A percentile compares a stretch with the other conserved stretches of the same genome.
Conservation (phyloP, 2,329 filamentous ascomycete genomes). For the Colletotrichum spinosum region DNA sequence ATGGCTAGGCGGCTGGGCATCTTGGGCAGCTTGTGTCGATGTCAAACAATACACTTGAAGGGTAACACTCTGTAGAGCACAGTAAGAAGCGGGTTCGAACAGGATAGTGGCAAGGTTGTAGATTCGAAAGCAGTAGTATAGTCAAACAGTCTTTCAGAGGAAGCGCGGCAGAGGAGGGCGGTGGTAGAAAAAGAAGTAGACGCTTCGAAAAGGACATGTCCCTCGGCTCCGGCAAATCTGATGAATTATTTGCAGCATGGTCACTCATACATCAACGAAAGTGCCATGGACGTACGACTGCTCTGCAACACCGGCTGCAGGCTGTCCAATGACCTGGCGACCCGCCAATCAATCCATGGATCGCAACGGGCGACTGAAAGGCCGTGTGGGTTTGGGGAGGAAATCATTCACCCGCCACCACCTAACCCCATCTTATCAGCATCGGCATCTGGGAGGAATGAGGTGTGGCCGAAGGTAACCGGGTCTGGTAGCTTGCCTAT, state of each 20-base stretch:
- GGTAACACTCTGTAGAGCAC: background rate
- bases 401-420: constrained; percentile 35
- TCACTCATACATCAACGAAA: constrained; percentile 2
- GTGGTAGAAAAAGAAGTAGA: background rate
- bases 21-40: constrained; percentile 32
- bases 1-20: constrained; percentile 74
- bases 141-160: too few relatives aligned
- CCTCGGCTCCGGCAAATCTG: constrained; percentile 14
- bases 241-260: constrained; percentile 22
- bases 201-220: background rate
- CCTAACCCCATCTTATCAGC: constrained; percentile 16
- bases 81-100: too few relatives aligned
- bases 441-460: constrained; percentile 4
- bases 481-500: background rate
- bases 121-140: too few relatives aligned
- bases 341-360: constrained; percentile 7
- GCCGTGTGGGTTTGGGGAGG: constrained; percentile 5
- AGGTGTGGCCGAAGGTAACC: constrained; percentile 30
- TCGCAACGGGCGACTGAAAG: constrained; percentile 13
- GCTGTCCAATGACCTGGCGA: constrained; percentile 18
- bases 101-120: too few relatives aligned
- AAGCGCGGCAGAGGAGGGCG: too few relatives aligned
- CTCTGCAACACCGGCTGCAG: background rate
- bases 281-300: constrained; percentile 8
- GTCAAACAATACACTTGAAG: background rate